Conservation (phyloP, 2,329 filamentous ascomycete genomes). For the Fusarium guadeloupense region DNA sequence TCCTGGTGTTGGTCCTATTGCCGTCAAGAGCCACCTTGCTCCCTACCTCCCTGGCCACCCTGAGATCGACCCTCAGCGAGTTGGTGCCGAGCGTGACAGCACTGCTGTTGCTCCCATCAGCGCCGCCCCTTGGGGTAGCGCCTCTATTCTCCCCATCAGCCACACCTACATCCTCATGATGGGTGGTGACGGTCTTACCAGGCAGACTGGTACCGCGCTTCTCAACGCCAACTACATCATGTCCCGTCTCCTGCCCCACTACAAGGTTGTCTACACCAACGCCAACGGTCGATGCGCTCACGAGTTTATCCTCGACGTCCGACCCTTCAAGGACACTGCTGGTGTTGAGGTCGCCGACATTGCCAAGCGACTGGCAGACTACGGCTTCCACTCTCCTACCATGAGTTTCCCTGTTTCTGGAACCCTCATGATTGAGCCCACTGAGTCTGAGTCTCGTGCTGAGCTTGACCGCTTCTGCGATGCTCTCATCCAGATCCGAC, state of each 20-base stretch:
- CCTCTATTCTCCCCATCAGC: slow-evolving; percentile 91
- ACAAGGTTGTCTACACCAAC: slow-evolving; percentile 93
- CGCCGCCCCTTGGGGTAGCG: slow-evolving; percentile 82
- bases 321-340: slow-evolving; percentile 82
- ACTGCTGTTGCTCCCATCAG: slow-evolving; percentile 44
- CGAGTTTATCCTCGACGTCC: slow-evolving; percentile 94
- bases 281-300: slow-evolving; percentile 89
- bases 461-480: slow-evolving; percentile 95
- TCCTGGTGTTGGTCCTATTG: slow-evolving; percentile 92
- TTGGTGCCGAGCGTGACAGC: slow-evolving; percentile 63
- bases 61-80: slow-evolving; percentile 42
- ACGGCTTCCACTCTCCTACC: slow-evolving; percentile 95
- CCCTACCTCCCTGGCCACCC: slow-evolving; percentile 66
- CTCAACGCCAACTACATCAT: slow-evolving; percentile 98
- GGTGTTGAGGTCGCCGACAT: slow-evolving; percentile 93
- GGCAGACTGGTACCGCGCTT: slow-evolving; percentile 89
- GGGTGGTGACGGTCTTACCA: slow-evolving; percentile 76
- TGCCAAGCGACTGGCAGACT: slow-evolving; percentile 95
- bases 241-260: slow-evolving; percentile 84
- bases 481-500: slow-evolving; percentile 84
- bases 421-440: slow-evolving; percentile 98
- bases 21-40: slow-evolving; percentile 83
- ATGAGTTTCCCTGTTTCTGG: slow-evolving; percentile 97
- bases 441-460: slow-evolving; percentile 89
- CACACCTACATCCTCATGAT: slow-evolving; percentile 97